Base-by-base conservation (phyloP, 116 monocot genomes). In the Cymodocea nodosa region DNA sequence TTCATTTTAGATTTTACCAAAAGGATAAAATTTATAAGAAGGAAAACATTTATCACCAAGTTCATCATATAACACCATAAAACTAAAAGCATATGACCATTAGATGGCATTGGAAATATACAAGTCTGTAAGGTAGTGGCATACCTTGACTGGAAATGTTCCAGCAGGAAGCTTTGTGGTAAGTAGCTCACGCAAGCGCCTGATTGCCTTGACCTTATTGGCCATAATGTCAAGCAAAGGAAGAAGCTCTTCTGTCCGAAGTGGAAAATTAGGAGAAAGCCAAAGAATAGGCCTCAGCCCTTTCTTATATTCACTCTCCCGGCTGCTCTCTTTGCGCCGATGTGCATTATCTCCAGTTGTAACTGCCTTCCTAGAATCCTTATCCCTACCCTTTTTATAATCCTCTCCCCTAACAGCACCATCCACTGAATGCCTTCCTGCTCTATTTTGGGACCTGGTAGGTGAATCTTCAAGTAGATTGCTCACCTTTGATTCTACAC, bases 141-240 rank as follows among this genome's bases (percentile, higher is more conserved):
- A 76, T 84, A 92, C 92, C 87, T 92, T 92, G 63, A 92, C 92
- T 5, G 92, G 92, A 76, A 92, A 92, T 39, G 87, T 84, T 23
- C 84, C 84, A 18, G 75, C 36, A 51, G 92, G 92, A 55, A 92
- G 92, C 66, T 83, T 87, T 6, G 87, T 87, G 8, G 85, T 84
- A 9, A 92, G 76, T 16, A 87, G 66, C 52, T 92, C 92, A 30
- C 85, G 85, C 24, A 92, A 68, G 10, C 92, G 84, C 20, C 80
- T 75, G 17, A 92, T 75, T 22, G 87, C 85, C 81, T 92, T 92
- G 23, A 85, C 85, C 69, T 92, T 97, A 72, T 87, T 90, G 5
- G 87, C 95, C 51, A 97, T 75, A 71, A 97, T 90, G 62, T 97
- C 95, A 63, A 97, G 85, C 62, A 97, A 75, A 1, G 95, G 95